Evolutionary conservation across 768 basidiomycete species (phyloP), one percentile per base, ranked within the genome.

Genomic region (Chalciporus piperatus): DNA sequence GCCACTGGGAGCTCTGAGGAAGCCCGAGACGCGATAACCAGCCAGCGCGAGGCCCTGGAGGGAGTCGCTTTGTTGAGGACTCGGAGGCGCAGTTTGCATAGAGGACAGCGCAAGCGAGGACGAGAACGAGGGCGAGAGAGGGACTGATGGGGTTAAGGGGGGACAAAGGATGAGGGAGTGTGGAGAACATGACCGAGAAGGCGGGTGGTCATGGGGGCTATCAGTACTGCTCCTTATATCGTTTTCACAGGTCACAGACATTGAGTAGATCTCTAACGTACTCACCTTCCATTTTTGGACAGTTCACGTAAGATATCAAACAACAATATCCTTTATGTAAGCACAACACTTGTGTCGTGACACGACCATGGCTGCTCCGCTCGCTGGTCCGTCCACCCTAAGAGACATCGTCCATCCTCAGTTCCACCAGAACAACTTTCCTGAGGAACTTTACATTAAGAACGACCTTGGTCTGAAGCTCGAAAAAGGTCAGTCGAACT

Each of bases 381-480:
- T 85, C 45, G 74, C 75, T 41, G 82, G 77, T 8, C 82, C 82
- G 16, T 84, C 82, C 40, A 56, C 74, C 16, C 75, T 85, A 52
- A 76, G 74, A 61, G 89, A 92, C 69, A 73, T 92, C 54, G 77
- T 98, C 43, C 72, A 84, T 57, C 94, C 94, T 2, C 93, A 96
- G 63, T 95, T 97, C 65, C 93, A 97, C 70, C 95, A 98, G 69
- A 90, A 93, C 56, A 89, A 90, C 68, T 86, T 97, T 51, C 75
- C 82, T 39, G 84, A 88, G 50, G 95, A 98, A 66, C 63, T 74
- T 4, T 89, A 81, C 64, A 78, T 93, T 61, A 97, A 98, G 70
- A 76, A 76, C 25, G 88, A 94, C 42, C 78, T 92, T 13, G 84
- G 85, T 32, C 71, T 95, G 60, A 95, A 93, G 69, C 83, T 98